Percentiles rank a stretch among this genome's conserved stretches.
Evolutionary conservation across 1,139 yeast genomes (phyloP).

Genomic region (Yamadazyma friedrichii): DNA sequence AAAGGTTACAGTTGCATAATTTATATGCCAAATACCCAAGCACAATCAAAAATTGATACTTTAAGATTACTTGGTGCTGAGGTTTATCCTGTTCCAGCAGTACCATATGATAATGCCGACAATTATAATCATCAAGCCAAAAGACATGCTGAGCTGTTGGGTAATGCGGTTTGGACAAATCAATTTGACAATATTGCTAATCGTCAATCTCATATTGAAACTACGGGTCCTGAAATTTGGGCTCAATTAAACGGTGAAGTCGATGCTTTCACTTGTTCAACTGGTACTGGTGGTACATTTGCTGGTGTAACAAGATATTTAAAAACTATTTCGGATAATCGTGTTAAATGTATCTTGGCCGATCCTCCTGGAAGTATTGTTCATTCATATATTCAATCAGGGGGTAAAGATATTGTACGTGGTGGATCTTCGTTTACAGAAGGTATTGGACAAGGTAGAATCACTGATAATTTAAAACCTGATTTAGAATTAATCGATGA

Average conservation of each 20-base stretch:
- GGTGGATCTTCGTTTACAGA: conserved; percentile 88
- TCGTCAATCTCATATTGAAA: conserved; percentile 84
- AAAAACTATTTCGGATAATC: conserved; percentile 60
- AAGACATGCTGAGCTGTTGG: conserved; percentile 72
- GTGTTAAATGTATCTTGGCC: conserved; percentile 61
- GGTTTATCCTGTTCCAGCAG: conserved; percentile 89
- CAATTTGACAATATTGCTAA: conserved; percentile 87
- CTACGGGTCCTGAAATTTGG: conserved; percentile 93
- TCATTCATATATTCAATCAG: conserved; percentile 70
- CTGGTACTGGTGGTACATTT: conserved; percentile 91
- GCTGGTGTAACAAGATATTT: conserved; percentile 79
- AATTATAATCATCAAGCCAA: conserved; percentile 85
- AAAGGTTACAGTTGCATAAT: conserved; percentile 82
- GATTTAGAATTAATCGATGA: conserved; percentile 73
- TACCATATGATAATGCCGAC: conserved; percentile 73
- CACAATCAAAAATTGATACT: conserved; percentile 73
- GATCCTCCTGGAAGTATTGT: conserved; percentile 94
- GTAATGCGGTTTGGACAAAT: conserved; percentile 88
- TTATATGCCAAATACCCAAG: conserved; percentile 88
- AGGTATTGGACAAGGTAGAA: conserved; percentile 94
- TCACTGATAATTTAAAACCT: conserved; percentile 75
- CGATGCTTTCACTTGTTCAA: conserved; percentile 83
- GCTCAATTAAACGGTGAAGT: conserved; percentile 79
- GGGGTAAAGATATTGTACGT: conserved; percentile 60
- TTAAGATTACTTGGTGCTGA: conserved; percentile 77